Evolutionary conservation across 2,329 filamentous ascomycete genomes (phyloP), one percentile per base, ranked within the genome.

Genomic region (Trichoderma sp.): DNA sequence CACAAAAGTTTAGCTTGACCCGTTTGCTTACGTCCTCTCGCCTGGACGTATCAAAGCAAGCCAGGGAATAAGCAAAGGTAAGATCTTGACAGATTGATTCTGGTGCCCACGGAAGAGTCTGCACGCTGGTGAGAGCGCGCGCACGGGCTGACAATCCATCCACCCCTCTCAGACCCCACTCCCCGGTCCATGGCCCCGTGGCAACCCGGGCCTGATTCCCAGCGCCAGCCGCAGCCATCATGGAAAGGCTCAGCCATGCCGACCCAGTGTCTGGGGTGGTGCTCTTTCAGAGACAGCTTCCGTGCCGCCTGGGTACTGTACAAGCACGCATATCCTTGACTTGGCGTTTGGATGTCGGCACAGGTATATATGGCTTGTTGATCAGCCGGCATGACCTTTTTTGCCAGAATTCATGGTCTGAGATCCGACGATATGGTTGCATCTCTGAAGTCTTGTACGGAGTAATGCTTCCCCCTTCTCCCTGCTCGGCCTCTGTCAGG

Each of bases 221-320:
- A 77, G 78, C 76, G 76, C 77, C 79, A 79, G 77, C 76, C 81
- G 80, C 81, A 74, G 80, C 81, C 80, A 82, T 82, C 74, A 73
- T 80, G 81, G 80, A 81, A 81, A 82, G 78, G 80, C 78, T 81
- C 80, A 82, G 81, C 81, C 73, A 82, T 81, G 80, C 80, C 79
- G 81, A 81, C 81, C 81, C 80, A 82, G 69, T 75, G 77, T 77
- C 76, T 81, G 80, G 81, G 79, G 80, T 80, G 80, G 81, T 80
- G 80, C 79, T 79, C 53, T 79, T 77, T 76, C 76, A 76, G 35
- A 45, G 59, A 38, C 71, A 76, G 27, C 53, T 53, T 38, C 31
- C n/a, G 60, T 35, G 31, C 50, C 31, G 60, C 29, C n/a, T 35
- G 18, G 45, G n/a, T 21, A 27, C 27, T 27, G 27, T 27, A 53